Evolutionary conservation across 192 early-diverging fungal genomes (phyloP).

Genomic region (Coemansia sp.): DNA sequence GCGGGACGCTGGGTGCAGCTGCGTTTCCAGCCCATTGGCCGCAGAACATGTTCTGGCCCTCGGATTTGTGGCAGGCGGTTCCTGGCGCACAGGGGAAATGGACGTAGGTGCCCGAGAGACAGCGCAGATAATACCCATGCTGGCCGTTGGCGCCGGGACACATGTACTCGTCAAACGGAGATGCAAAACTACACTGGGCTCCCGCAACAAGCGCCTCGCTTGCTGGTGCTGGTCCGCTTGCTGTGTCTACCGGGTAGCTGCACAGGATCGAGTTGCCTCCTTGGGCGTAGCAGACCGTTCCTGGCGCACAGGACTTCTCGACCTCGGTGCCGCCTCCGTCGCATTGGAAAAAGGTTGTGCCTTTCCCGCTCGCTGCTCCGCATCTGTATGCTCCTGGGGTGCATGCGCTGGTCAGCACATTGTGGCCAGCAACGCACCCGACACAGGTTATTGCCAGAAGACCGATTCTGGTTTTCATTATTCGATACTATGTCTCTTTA

Average conservation of each 20-base stretch:
- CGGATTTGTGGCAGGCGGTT: constrained; percentile 39
- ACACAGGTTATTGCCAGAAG: not conserved
- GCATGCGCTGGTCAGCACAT: constrained; percentile 13
- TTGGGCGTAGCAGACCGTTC: constrained; percentile 47
- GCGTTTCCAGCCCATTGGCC: constrained; percentile 13
- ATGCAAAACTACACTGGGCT: constrained; percentile 30
- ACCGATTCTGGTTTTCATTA: constrained; percentile 8
- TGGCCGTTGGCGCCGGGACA: constrained; percentile 42
- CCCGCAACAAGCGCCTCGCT: constrained; percentile 19
- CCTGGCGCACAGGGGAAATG: constrained; percentile 46
- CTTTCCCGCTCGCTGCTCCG: constrained; percentile 30
- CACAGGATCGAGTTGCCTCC: constrained; percentile 40
- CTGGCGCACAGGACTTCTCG: constrained; percentile 41
- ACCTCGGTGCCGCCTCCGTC: constrained; percentile 31
- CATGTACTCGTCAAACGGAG: constrained; percentile 46
- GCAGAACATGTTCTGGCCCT: constrained; percentile 47
- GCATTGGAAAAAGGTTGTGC: constrained; percentile 37
- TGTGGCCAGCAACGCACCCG: not conserved
- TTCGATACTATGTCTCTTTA: not conserved
- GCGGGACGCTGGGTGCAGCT: not conserved
- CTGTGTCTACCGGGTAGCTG: constrained; percentile 29
- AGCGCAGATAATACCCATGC: constrained; percentile 42
- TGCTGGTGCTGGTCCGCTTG: constrained; percentile 24
- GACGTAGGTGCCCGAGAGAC: constrained; percentile 41
- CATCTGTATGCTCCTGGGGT: constrained; percentile 42